These are phyloP conservation scores for Phyllosticta ampelicida DNA, from an alignment of 2,329 filamentous ascomycete species.

Conservation along the genomic window DNA sequence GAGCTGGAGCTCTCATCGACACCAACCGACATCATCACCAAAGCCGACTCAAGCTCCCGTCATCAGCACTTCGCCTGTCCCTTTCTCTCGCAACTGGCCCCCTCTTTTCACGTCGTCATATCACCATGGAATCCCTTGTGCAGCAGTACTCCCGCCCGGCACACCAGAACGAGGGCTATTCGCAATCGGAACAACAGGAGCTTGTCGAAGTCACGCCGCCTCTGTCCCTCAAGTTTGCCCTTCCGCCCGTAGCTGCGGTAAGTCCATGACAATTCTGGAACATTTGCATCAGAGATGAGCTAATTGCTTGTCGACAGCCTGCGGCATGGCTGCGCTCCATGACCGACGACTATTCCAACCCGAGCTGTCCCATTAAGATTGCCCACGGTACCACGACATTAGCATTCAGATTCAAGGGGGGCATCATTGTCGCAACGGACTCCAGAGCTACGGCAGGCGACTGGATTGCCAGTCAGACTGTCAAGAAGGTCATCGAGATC, in stretches of 20 bases:
- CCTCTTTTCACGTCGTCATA: background rate
- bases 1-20: background rate
- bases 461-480: constrained; percentile 99
- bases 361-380: constrained; percentile 96
- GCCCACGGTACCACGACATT: constrained; percentile 97
- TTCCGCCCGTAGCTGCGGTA: constrained; percentile 87
- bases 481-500: constrained; percentile 99
- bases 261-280: constrained; percentile 19
- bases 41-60: background rate
- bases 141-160: constrained; percentile 78
- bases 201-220: constrained; percentile 59
- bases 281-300: background rate
- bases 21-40: background rate
- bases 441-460: constrained; percentile 93
- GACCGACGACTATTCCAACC: constrained; percentile 95
- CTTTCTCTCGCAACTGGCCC: background rate
- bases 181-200: constrained; percentile 63
- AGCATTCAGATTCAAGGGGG: constrained; percentile 94
- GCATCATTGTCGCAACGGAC: constrained; percentile 97
- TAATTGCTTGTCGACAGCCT: constrained; percentile 45
- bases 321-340: constrained; percentile 91
- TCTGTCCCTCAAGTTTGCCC: constrained; percentile 84
- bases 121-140: constrained; percentile 82
- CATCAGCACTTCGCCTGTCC: background rate
- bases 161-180: constrained; percentile 60